phyloP scores from a whole-genome alignment of 2,329 filamentous ascomycete species.

The Dactylella cylindrospora region DNA sequence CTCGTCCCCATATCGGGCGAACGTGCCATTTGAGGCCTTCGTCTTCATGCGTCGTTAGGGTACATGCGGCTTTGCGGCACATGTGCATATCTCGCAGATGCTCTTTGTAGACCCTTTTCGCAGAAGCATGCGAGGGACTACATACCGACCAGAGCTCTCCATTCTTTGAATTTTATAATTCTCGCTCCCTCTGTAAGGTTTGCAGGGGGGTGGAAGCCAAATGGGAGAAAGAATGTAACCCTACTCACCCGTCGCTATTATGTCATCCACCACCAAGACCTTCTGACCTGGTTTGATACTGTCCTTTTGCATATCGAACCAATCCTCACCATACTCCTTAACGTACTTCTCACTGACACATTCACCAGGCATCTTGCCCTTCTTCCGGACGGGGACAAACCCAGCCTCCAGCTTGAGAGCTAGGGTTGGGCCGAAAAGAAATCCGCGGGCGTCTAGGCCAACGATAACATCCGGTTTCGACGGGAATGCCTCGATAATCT shows the following conservation, averaged over 20 bases:
- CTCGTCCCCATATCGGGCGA: no score
- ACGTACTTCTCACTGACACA: conserved; percentile 81
- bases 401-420: conserved; percentile 78
- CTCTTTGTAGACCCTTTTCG: no score
- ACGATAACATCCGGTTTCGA: conserved; percentile 79
- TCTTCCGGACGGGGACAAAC: conserved; percentile 92
- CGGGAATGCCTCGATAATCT: conserved; percentile 67
- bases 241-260: conserved; percentile 88
- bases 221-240: not conserved
- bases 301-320: conserved; percentile 92
- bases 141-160: no score
- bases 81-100: no score
- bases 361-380: conserved; percentile 90
- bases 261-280: conserved; percentile 92
- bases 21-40: no score
- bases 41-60: no score
- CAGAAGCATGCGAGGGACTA: no score
- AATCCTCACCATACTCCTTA: conserved; percentile 95
- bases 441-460: conserved; percentile 89
- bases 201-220: no score
- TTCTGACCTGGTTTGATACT: conserved; percentile 82
- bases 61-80: no score
- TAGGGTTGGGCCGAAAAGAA: conserved; percentile 88
- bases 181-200: no score
- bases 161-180: no score